Conservation (phyloP, 257 asterid genomes). For the Schizonepeta tenuifolia region DNA sequence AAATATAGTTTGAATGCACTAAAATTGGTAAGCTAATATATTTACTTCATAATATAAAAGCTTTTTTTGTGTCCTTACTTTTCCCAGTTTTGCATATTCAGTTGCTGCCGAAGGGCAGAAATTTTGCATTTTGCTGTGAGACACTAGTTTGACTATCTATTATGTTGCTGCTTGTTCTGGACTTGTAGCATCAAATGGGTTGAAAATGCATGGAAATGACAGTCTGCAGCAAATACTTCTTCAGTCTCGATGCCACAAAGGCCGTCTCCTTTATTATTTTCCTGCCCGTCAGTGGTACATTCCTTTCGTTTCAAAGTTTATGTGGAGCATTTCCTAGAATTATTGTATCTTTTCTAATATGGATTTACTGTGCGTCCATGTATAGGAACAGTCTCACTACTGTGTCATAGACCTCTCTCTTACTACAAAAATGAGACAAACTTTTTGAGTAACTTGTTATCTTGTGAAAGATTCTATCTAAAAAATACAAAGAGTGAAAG, state of each 20-base stretch:
- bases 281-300: slow-evolving; percentile 62
- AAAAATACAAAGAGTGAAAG: slow-evolving; percentile 4
- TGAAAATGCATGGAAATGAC: slow-evolving; percentile 45
- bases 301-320: slow-evolving; percentile 25
- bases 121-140: slow-evolving; percentile 5
- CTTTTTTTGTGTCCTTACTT: slow-evolving; percentile 25
- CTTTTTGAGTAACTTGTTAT: neutral
- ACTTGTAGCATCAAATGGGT: slow-evolving; percentile 50
- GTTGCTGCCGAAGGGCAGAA: slow-evolving; percentile 19
- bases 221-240: slow-evolving; percentile 67
- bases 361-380: slow-evolving; percentile 5
- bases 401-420: neutral
- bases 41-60: neutral
- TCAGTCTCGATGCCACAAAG: slow-evolving; percentile 90
- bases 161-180: slow-evolving; percentile 26
- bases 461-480: neutral
- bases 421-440: neutral
- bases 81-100: neutral
- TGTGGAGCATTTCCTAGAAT: neutral
- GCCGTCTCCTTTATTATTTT: slow-evolving; percentile 87
- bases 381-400: neutral
- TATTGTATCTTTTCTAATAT: neutral
- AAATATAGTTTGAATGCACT: slow-evolving; percentile 1
- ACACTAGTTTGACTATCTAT: slow-evolving; percentile 29
- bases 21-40: neutral